Base-by-base conservation (phyloP, 306 rosid genomes). In the Cicer judaicum region DNA sequence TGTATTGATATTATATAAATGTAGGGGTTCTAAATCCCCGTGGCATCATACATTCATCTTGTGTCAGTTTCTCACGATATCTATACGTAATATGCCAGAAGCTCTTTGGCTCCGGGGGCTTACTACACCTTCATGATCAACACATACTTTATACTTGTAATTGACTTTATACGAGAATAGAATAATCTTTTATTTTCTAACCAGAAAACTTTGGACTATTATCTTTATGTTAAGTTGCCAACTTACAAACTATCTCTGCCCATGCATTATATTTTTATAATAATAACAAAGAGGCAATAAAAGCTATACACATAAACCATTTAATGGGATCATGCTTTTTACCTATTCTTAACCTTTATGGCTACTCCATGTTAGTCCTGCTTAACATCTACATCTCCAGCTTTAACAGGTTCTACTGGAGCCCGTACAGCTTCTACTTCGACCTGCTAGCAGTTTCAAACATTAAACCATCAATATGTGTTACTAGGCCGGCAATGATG, bases 331-430 rank as follows among this genome's bases (percentile, higher is more conserved):
- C 76, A 42, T 12, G 16, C 10, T 54, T 72, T 64, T 10, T 24
- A 61, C 40, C 10, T 56, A 7, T 44, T 13, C 40, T 18, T 47
- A 53, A 72, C 36, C 67, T 43, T 46, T 16, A 34, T 11, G 7
- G 9, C 49, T 43, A 50, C 68, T 53, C 52, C 46, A 53, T 39
- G 40, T 61, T 86, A 91, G 64, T 89, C 97, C 74, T 80, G 83
- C 88, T 91, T 91, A 79, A 71, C 60, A 66, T 83, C 79, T 3
- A 67, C 79, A 46, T 42, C 83, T 16, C 57, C 83, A 0, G 78
- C 18, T 67, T 84, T 82, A 16, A 56, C 44, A 64, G 82, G 42
- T 60, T 78, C 84, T 16, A 69, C 64, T 18, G 70, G 70, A 54
- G 47, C 81, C 7, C 74, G 72, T 50, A 74, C 89, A 86, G 77